Conservation (phyloP, 2,329 filamentous ascomycete species). For the Cladosporium sp. region DNA sequence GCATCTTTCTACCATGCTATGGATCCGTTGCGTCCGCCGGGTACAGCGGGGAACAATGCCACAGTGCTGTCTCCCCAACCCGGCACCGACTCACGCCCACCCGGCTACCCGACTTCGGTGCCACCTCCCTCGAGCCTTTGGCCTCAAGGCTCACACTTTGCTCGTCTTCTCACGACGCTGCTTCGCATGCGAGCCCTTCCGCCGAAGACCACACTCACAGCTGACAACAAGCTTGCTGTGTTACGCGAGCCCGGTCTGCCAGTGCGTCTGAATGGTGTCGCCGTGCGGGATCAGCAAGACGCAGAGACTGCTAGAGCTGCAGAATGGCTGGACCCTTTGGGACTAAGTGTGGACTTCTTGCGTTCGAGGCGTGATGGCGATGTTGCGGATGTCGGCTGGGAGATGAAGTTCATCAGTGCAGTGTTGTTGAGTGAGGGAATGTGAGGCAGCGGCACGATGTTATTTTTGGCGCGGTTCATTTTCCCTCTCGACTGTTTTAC, state of each 20-base stretch:
- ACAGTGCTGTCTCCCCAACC: neutral
- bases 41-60: neutral
- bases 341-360: conserved; percentile 22
- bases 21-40: conserved; percentile 12
- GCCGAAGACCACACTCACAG: conserved; percentile 39
- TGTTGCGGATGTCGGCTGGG: conserved; percentile 21
- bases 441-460: neutral
- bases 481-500: neutral
- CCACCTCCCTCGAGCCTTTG: conserved; percentile 51
- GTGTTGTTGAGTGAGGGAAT: conserved; percentile 25
- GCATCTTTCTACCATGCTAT: conserved; percentile 53
- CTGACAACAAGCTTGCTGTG: conserved; percentile 38
- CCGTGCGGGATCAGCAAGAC: conserved; percentile 21
- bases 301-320: conserved; percentile 22
- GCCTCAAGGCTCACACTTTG: conserved; percentile 58
- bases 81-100: neutral
- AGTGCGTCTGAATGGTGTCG: conserved; percentile 8
- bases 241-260: conserved; percentile 18
- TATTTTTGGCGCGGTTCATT: neutral
- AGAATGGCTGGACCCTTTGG: conserved; percentile 26
- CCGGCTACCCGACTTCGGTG: neutral
- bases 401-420: conserved; percentile 27
- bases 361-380: conserved; percentile 22
- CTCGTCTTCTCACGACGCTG: conserved; percentile 58
- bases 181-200: conserved; percentile 57